Evolutionary conservation across 331 rosid genomes (phyloP), one percentile per base, ranked within the genome.

Genomic region (Acacia concinna): DNA sequence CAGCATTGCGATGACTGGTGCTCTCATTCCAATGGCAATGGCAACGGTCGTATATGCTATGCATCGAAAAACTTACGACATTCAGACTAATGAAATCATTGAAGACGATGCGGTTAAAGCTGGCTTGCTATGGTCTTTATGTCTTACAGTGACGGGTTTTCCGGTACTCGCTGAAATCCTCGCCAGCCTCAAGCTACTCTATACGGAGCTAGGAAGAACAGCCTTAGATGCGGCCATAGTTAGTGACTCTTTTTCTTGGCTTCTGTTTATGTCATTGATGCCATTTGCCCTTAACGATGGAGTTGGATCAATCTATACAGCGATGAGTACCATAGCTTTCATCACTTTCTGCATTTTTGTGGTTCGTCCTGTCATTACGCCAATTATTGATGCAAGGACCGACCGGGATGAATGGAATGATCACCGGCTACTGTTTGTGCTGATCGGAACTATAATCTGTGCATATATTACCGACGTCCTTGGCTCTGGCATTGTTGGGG

Each of bases 401-500:
- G 68, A 77, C 14, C 59, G 66, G 7, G 87, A 82, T 4, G 46
- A 71, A 34, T 78, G 76, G 64, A 75, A 17, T 14, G 80, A 72
- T 15, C 66, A n/a, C 31, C 78, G 79, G n/a, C 47, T 85, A 3
- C 12, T 84, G 20, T 37, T 72, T 47, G 66, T 87, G 20, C 27
- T 89, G 56, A 31, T 82, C 0, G 90, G 89, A 1, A 88, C 81
- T 1, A 8, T 86, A 1, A 7, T 67, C 0, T 78, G 80, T 12
- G 86, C 80, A 0, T 81, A 25, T 71, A 32, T 89, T 38, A 86
- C 90, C 0, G 92, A 89, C 49, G 25, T 84, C 0, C 73, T 81
- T 9, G 92, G 92, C 3, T 28, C 84, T 37, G 81, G 90, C 21
- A 79, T 83, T 17, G 74, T 83, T 0, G 92, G 93, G 15, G 90